These are phyloP conservation scores for Ceratocystis alfenasii DNA, from an alignment of 2,329 filamentous ascomycete genomes.

Conservation along the genomic window DNA sequence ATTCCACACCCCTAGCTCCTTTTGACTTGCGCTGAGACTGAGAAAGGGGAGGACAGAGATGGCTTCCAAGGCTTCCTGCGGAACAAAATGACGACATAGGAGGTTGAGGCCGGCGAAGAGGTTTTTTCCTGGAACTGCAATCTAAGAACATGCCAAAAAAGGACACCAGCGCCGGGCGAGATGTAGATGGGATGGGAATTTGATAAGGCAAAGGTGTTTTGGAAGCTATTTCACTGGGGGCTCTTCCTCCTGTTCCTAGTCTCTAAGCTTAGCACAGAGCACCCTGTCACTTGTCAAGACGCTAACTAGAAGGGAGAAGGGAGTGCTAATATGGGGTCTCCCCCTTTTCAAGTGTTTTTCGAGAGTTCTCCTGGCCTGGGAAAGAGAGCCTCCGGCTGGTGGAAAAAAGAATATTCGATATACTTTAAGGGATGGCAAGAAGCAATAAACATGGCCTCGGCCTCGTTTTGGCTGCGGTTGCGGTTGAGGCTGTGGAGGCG, in stretches of 20 bases:
- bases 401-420: background rate
- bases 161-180: background rate
- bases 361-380: background rate
- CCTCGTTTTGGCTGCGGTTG: too few species aligned
- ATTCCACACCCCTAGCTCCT: background rate
- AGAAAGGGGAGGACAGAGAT: background rate
- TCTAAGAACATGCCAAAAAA: background rate
- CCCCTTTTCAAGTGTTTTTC: background rate
- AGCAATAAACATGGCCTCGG: too few species aligned
- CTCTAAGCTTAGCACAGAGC: background rate
- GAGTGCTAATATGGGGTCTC: background rate
- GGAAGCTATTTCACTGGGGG: background rate
- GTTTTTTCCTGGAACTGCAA: background rate
- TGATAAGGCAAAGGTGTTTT: background rate
- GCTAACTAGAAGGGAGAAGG: background rate
- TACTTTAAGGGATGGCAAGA: background rate
- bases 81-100: background rate
- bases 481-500: background rate
- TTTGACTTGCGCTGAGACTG: background rate
- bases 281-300: conserved; percentile 8
- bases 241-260: background rate
- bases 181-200: background rate
- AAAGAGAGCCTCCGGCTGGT: background rate
- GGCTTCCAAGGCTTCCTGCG: background rate
- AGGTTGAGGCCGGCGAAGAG: background rate